phyloP scores from a whole-genome alignment of 2,329 filamentous ascomycete species.

The Pseudogymnoascus sp. region DNA sequence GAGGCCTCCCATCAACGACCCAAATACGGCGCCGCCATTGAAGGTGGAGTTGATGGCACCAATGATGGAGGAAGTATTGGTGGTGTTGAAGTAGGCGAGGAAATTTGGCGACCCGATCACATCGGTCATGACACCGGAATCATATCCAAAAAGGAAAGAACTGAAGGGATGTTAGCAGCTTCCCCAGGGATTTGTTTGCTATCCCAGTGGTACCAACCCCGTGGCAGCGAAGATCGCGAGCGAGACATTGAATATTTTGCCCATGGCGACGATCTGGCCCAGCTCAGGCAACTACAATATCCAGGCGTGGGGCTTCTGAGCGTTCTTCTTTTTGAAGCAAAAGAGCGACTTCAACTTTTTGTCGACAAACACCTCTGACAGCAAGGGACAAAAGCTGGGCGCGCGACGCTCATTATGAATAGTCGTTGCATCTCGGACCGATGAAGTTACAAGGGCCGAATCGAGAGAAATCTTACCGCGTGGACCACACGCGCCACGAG shows the following conservation, averaged over 20 bases:
- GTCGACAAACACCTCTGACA: not conserved
- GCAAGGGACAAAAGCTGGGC: not conserved
- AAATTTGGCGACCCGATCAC: constrained; percentile 24
- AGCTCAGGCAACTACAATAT: not conserved
- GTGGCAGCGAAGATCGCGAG: constrained; percentile 36
- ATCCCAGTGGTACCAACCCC: constrained; percentile 19
- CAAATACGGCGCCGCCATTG: constrained; percentile 49
- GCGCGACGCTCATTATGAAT: constrained; percentile 5
- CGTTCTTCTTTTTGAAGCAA: not conserved
- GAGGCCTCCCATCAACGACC: constrained; percentile 34
- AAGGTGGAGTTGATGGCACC: constrained; percentile 59
- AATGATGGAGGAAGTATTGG: constrained; percentile 19
- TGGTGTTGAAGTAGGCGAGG: constrained; percentile 29
- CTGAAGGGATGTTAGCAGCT: constrained; percentile 14
- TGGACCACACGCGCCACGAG: not conserved
- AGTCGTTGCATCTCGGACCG: not conserved
- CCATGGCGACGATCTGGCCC: constrained; percentile 26
- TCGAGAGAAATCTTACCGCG: constrained; percentile 1
- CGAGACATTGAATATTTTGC: constrained; percentile 33
- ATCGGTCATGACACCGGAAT: constrained; percentile 28
- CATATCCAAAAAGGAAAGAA: constrained; percentile 33
- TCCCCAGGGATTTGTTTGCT: not conserved
- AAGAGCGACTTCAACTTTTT: not conserved
- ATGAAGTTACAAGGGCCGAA: not conserved
- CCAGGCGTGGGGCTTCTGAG: not conserved